A percentile compares a stretch with the other conserved stretches of the same genome.
Conservation (phyloP, 164 flowering plant genomes). For the Kingdonia uniflora region DNA sequence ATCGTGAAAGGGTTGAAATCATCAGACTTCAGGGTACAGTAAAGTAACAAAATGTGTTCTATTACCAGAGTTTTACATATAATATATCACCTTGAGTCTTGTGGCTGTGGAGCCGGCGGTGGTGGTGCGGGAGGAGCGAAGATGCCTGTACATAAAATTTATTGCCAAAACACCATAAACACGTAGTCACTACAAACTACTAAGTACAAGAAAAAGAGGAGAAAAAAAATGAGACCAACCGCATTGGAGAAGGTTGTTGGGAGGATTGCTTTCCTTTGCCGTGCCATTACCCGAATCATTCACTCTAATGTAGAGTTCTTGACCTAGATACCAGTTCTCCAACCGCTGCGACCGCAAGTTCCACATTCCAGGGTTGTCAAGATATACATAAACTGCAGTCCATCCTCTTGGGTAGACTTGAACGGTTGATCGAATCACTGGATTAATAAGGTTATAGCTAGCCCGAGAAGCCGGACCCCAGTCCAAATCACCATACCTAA, state of each 20-base stretch:
- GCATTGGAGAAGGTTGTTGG: conserved; percentile 34
- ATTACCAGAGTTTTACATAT: no score
- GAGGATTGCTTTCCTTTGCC: conserved; percentile 34
- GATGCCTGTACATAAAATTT: no score
- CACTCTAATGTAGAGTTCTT: conserved; percentile 45
- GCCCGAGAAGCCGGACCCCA: conserved; percentile 26
- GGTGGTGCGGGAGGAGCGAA: no score
- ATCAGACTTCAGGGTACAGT: no score
- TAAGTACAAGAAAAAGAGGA: no score
- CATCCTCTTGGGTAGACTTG: conserved; percentile 52
- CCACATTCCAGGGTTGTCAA: conserved; percentile 65
- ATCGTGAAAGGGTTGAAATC: no score
- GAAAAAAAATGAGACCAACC: conserved; percentile 20
- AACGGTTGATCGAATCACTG: conserved; percentile 43
- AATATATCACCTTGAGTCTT: no score
- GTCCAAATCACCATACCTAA: conserved; percentile 37
- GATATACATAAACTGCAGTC: conserved; percentile 39
- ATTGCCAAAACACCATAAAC: no score
- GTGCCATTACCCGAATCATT: conserved; percentile 32
- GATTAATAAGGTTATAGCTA: conserved; percentile 37
- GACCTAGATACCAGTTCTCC: conserved; percentile 38
- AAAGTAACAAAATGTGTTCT: no score
- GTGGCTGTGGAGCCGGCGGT: no score
- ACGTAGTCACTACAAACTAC: no score
- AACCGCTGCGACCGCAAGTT: conserved; percentile 42